Evolutionary conservation across 352 stramenopile species (phyloP).

Genomic region (Globisporangium recalcitrans): DNA sequence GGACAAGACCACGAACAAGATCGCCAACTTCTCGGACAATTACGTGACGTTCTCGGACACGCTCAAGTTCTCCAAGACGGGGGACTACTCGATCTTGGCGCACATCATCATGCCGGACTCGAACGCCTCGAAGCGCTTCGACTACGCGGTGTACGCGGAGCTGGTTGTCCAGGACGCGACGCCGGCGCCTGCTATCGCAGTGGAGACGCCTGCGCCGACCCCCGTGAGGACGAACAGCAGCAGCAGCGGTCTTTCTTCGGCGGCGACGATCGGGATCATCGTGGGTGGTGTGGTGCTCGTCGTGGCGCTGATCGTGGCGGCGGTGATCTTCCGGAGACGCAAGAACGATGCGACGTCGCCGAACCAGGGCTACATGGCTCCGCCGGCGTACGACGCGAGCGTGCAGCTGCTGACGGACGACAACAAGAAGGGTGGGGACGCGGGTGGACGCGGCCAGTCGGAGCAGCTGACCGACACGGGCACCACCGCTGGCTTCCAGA

Average conservation of each 20-base stretch:
- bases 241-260: slow-evolving; percentile 36
- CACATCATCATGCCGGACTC: slow-evolving; percentile 55
- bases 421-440: slow-evolving; percentile 17
- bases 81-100: slow-evolving; percentile 43
- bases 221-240: background rate
- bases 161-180: slow-evolving; percentile 29
- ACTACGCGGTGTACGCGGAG: slow-evolving; percentile 42
- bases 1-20: slow-evolving; percentile 50
- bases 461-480: slow-evolving; percentile 13
- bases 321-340: slow-evolving; percentile 31
- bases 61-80: slow-evolving; percentile 30
- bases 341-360: slow-evolving; percentile 18
- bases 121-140: slow-evolving; percentile 42
- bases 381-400: slow-evolving; percentile 43
- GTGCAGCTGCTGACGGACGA: slow-evolving; percentile 25
- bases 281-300: slow-evolving; percentile 48
- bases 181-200: slow-evolving; percentile 4
- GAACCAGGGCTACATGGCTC: slow-evolving; percentile 31
- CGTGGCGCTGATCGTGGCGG: slow-evolving; percentile 35
- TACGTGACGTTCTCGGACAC: slow-evolving; percentile 27
- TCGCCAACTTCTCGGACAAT: slow-evolving; percentile 57
- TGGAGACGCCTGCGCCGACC: background rate
- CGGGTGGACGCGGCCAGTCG: slow-evolving; percentile 19
- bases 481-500: slow-evolving; percentile 23
- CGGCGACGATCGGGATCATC: slow-evolving; percentile 50